phyloP scores from a whole-genome alignment of 2,329 filamentous ascomycete species.

The Aspergillus pseudoterreus region DNA sequence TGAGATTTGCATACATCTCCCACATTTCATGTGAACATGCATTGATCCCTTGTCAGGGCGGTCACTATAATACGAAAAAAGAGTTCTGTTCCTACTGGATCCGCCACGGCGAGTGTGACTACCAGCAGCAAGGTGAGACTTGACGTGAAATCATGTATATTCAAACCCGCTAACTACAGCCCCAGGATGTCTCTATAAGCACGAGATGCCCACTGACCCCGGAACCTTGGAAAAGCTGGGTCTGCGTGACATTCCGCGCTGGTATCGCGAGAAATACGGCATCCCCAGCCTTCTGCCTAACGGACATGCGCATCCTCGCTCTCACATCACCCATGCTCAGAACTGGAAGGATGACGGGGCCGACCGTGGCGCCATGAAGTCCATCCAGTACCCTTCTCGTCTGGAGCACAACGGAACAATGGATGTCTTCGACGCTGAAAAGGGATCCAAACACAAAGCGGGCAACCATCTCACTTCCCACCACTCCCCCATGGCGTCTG shows the following conservation, averaged over 20 bases:
- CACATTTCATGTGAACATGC: background rate
- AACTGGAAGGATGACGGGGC: conserved; percentile 18
- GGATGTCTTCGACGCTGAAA: conserved; percentile 11
- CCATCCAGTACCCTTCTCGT: conserved; percentile 16
- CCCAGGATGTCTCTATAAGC: conserved; percentile 74
- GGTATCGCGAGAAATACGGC: conserved; percentile 51
- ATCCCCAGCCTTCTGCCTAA: conserved; percentile 26
- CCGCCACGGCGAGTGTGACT: conserved; percentile 78
- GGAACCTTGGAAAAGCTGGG: conserved; percentile 66
- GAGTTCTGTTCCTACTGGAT: conserved; percentile 89
- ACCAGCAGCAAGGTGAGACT: conserved; percentile 64
- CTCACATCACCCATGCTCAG: conserved; percentile 8
- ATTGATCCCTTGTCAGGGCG: conserved; percentile 1
- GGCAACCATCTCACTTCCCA: conserved; percentile 6
- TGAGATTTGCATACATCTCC: background rate
- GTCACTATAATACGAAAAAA: conserved; percentile 50
- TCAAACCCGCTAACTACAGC: background rate
- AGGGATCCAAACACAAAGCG: conserved; percentile 10
- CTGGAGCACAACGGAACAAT: conserved; percentile 9
- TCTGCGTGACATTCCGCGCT: conserved; percentile 54
- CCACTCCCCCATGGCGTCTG: conserved; percentile 2
- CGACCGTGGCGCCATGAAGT: conserved; percentile 7
- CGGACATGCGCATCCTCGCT: conserved; percentile 16
- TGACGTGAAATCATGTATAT: background rate
- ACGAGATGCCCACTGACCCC: conserved; percentile 76